These are phyloP conservation scores for Hypoxylon sp. DNA, from an alignment of 2,329 filamentous ascomycete genomes.

Conservation along the genomic window DNA sequence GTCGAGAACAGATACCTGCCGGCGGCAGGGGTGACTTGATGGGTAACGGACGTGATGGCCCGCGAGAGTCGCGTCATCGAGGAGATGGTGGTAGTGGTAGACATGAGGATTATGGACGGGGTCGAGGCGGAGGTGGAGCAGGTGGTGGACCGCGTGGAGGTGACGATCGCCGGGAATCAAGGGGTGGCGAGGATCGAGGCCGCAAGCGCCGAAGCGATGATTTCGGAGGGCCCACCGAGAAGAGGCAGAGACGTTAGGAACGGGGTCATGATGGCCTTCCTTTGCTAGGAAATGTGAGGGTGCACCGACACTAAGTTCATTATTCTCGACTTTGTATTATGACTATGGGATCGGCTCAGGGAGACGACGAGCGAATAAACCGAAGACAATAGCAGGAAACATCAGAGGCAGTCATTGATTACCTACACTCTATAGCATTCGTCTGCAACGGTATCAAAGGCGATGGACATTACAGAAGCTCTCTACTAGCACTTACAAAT, in stretches of 20 bases:
- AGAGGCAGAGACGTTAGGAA: conserved; percentile 65
- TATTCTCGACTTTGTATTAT: conserved; percentile 47
- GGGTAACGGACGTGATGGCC: conserved; percentile 48
- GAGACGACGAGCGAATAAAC: conserved; percentile 27
- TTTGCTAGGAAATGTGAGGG: conserved; percentile 35
- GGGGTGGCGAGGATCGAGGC: conserved; percentile 57
- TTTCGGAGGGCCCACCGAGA: conserved; percentile 60
- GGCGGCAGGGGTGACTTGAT: conserved; percentile 47
- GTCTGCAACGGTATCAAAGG: conserved; percentile 26
- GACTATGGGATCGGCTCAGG: conserved; percentile 38
- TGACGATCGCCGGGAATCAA: conserved; percentile 55
- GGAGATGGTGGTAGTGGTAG: conserved; percentile 51
- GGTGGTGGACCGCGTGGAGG: conserved; percentile 57
- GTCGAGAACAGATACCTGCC: conserved; percentile 45
- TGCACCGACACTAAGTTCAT: conserved; percentile 31
- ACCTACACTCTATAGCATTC: conserved; percentile 41
- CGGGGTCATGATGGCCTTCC: conserved; percentile 32
- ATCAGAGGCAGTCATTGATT: conserved; percentile 33
- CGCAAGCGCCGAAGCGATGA: conserved; percentile 67
- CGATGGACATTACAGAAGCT: conserved; percentile 13
- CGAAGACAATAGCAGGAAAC: conserved; percentile 27
- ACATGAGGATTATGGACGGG: conserved; percentile 54
- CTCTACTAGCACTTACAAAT: conserved; percentile 23
- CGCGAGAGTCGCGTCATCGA: conserved; percentile 54
- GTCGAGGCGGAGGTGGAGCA: conserved; percentile 52